Conservation (phyloP, 1,139 yeast species). For the Wickerhamiella pararugosa region DNA sequence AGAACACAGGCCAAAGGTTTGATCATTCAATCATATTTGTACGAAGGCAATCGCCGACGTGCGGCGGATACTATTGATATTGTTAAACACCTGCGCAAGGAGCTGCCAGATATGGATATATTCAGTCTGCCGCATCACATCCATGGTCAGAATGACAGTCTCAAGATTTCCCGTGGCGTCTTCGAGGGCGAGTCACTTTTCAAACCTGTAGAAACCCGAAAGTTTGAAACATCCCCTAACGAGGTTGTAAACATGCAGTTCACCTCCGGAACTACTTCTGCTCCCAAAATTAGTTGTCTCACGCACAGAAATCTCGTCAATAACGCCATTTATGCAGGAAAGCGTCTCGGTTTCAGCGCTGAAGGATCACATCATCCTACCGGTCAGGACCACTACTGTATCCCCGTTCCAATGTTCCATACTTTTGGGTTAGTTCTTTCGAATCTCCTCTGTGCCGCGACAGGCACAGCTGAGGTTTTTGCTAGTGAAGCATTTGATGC, state of each 20-base stretch:
- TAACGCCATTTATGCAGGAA: slow-evolving; percentile 21
- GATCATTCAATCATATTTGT: slow-evolving; percentile 16
- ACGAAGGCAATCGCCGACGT: slow-evolving; percentile 9
- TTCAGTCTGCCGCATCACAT: slow-evolving; percentile 7
- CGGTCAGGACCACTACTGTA: slow-evolving; percentile 21
- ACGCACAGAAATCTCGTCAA: slow-evolving; percentile 21
- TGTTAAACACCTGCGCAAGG: slow-evolving; percentile 5
- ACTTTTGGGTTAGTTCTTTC: slow-evolving; percentile 25
- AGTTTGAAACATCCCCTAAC: slow-evolving; percentile 11
- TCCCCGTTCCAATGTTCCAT: slow-evolving; percentile 26
- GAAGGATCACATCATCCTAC: slow-evolving; percentile 17
- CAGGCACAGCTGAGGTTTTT: slow-evolving; percentile 22
- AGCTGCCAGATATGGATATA: slow-evolving; percentile 8
- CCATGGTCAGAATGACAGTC: neutral
- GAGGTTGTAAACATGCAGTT: slow-evolving; percentile 24
- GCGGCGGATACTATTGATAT: slow-evolving; percentile 2
- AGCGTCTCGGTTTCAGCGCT: slow-evolving; percentile 20
- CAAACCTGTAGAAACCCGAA: slow-evolving; percentile 6
- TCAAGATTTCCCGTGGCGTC: neutral
- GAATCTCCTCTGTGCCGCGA: slow-evolving; percentile 20
- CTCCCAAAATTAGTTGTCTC: slow-evolving; percentile 22
- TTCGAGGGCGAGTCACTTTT: slow-evolving; percentile 4
- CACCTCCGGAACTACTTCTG: slow-evolving; percentile 24
- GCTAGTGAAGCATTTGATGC: slow-evolving; percentile 23
- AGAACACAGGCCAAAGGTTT: slow-evolving; percentile 18